A percentile compares a stretch with the other conserved stretches of the same genome.
phyloP scores from a whole-genome alignment of 2,329 filamentous ascomycete genomes.

The Phialophora macrospora region DNA sequence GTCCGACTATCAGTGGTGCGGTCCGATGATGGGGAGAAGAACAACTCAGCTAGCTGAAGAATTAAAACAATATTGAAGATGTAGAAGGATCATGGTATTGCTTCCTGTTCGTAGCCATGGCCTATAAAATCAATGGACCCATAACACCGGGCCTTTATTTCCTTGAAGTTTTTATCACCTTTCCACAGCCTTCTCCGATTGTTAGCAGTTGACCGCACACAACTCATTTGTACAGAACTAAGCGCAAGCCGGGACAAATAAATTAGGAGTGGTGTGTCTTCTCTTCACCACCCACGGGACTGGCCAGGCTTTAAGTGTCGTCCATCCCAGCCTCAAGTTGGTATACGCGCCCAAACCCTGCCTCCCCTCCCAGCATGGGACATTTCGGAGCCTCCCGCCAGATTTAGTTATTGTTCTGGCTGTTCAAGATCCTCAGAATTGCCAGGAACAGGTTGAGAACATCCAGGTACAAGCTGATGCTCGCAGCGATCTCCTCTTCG shows the following conservation, averaged over 20 bases:
- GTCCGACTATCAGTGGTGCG: too few relatives aligned
- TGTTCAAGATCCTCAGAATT: conserved; percentile 91
- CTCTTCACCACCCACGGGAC: too few relatives aligned
- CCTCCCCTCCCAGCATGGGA: neutral
- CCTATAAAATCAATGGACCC: neutral
- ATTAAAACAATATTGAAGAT: too few relatives aligned
- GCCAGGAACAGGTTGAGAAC: conserved; percentile 96
- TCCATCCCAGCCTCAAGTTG: neutral
- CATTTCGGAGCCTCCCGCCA: neutral
- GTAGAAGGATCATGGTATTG: neutral
- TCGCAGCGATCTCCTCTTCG: conserved; percentile 95
- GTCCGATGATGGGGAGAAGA: too few relatives aligned
- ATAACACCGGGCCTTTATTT: neutral
- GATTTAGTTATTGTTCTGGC: conserved; percentile 81
- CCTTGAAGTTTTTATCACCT: neutral
- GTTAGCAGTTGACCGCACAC: neutral
- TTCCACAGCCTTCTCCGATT: neutral
- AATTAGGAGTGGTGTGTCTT: neutral
- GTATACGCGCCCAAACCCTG: neutral
- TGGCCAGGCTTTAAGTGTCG: neutral
- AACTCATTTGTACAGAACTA: neutral
- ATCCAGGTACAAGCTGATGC: conserved; percentile 93
- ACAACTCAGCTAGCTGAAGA: too few relatives aligned
- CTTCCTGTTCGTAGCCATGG: neutral
- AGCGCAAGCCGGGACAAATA: neutral